phyloP scores from a whole-genome alignment of 2,329 filamentous ascomycete species.

The Curvularia lunata region DNA sequence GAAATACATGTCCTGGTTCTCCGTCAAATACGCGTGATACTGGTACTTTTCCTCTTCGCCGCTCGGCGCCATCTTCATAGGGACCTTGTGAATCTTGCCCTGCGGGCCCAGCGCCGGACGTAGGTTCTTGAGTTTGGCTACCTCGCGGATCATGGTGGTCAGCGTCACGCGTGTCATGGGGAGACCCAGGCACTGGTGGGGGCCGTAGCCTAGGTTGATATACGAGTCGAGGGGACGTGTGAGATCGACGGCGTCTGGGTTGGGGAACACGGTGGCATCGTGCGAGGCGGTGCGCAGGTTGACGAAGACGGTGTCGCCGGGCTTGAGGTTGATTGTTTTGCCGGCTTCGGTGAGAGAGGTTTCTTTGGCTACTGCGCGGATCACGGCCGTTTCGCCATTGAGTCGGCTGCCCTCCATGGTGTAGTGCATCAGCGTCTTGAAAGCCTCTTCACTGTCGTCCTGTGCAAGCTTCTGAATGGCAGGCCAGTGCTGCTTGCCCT shows the following conservation, averaged over 20 bases:
- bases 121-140: slow-evolving; percentile 50
- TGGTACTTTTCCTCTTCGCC: slow-evolving; percentile 38
- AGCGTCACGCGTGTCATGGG: slow-evolving; percentile 53
- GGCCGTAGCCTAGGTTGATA: slow-evolving; percentile 53
- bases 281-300: slow-evolving; percentile 53
- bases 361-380: slow-evolving; percentile 46
- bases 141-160: slow-evolving; percentile 55
- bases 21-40: slow-evolving; percentile 56
- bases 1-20: slow-evolving; percentile 56
- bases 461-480: slow-evolving; percentile 57
- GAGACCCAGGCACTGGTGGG: slow-evolving; percentile 53
- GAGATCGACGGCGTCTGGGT: slow-evolving; percentile 50
- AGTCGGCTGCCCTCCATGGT: slow-evolving; percentile 54
- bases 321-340: slow-evolving; percentile 40
- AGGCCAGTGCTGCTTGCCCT: slow-evolving; percentile 56
- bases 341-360: slow-evolving; percentile 45
- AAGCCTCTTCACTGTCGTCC: slow-evolving; percentile 51
- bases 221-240: slow-evolving; percentile 51
- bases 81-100: slow-evolving; percentile 53
- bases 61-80: slow-evolving; percentile 32
- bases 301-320: slow-evolving; percentile 51
- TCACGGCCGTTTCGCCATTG: slow-evolving; percentile 52
- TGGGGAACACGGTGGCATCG: slow-evolving; percentile 51
- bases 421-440: slow-evolving; percentile 60
- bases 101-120: slow-evolving; percentile 49